A percentile compares a stretch with the other conserved stretches of the same genome.
Evolutionary conservation across 2,329 filamentous ascomycete genomes (phyloP).

Genomic region (Ceratocystiopsis minuta): DNA sequence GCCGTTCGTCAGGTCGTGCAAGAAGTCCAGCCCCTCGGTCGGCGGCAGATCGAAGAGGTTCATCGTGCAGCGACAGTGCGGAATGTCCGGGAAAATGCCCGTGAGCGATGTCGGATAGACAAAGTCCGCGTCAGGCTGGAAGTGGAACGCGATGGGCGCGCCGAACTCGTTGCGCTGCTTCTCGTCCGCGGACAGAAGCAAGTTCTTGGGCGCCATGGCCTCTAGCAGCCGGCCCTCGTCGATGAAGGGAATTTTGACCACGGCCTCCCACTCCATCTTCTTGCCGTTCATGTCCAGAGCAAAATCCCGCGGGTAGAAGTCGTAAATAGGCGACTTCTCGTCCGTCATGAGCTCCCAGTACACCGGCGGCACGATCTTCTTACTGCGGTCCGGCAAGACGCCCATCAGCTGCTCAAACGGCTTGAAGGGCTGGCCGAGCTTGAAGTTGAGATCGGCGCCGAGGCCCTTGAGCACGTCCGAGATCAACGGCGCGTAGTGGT

Average conservation of each 20-base stretch:
- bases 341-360: conserved; percentile 92
- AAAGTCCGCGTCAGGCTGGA: conserved; percentile 59
- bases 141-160: conserved; percentile 82
- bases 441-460: conserved; percentile 75
- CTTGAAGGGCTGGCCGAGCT: conserved; percentile 82
- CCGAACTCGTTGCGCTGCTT: conserved; percentile 77
- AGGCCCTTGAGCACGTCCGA: conserved; percentile 76
- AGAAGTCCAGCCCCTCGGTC: conserved; percentile 74
- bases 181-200: conserved; percentile 59
- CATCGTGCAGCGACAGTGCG: conserved; percentile 76
- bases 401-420: conserved; percentile 98
- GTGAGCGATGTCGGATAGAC: conserved; percentile 74
- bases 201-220: conserved; percentile 75
- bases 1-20: conserved; percentile 67
- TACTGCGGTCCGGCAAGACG: conserved; percentile 90
- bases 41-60: conserved; percentile 92
- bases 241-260: conserved; percentile 98
- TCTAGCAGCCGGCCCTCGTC: conserved; percentile 70
- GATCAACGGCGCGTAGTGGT: conserved; percentile 96
- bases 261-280: conserved; percentile 99
- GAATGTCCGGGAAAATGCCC: conserved; percentile 78
- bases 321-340: conserved; percentile 76
- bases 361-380: conserved; percentile 75
- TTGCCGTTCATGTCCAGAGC: conserved; percentile 99
- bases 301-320: conserved; percentile 95